Percentiles rank a stretch among this genome's conserved stretches.
Evolutionary conservation across 1,139 yeast genomes (phyloP).

Genomic region (Saccharomycopsis phalli): DNA sequence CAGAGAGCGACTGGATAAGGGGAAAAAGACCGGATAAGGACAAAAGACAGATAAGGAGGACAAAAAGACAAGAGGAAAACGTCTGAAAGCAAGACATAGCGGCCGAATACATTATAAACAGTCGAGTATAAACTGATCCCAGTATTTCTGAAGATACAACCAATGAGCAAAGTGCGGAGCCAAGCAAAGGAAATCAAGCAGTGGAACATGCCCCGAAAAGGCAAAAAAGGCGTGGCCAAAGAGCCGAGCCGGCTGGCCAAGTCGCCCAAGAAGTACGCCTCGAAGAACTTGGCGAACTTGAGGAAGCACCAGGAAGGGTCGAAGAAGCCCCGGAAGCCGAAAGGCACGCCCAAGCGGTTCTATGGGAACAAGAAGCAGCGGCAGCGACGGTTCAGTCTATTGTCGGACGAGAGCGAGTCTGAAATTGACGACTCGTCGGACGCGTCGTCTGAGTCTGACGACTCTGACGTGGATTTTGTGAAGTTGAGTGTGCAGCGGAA

Average conservation of each 20-base stretch:
- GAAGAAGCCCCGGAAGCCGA: constrained; percentile 1
- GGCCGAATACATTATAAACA: too few species aligned
- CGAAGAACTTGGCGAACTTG: constrained; percentile 13
- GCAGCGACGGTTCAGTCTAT: constrained; percentile 13
- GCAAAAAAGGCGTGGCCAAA: too few species aligned
- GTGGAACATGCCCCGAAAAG: too few species aligned
- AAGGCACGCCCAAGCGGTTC: constrained; percentile 2
- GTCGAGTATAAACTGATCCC: too few species aligned
- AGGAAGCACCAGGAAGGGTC: constrained; percentile 3
- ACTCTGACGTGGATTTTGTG: constrained; percentile 63
- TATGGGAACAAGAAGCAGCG: constrained; percentile 7
- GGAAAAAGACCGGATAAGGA: too few species aligned
- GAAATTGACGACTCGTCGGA: constrained; percentile 31
- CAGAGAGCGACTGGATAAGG: too few species aligned
- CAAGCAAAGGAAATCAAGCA: too few species aligned
- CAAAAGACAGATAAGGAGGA: too few species aligned
- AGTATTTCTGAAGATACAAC: too few species aligned
- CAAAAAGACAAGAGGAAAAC: too few species aligned
- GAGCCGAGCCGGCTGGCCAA: constrained; percentile 5
- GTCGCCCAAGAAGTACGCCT: constrained; percentile 14
- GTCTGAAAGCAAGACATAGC: too few species aligned
- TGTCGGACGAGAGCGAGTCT: constrained; percentile 26
- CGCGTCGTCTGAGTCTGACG: constrained; percentile 44
- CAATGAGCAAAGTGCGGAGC: too few species aligned
- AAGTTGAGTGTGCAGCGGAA: constrained; percentile 60